Conservation (phyloP, 225 moss, liverwort and hornwort species). For the Polytrichum commune region DNA sequence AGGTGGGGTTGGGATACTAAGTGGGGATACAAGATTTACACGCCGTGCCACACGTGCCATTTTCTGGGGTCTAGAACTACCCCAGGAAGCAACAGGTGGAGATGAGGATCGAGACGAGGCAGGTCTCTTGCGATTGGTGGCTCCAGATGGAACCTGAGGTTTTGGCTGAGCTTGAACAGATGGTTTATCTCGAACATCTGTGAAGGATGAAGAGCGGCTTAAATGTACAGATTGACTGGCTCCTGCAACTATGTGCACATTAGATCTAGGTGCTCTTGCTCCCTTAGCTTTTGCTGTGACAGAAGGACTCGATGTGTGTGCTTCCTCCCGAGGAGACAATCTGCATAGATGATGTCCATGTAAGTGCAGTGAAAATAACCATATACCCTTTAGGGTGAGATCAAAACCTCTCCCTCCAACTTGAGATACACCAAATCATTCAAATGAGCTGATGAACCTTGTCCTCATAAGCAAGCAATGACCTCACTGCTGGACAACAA, state of each 20-base stretch:
- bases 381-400: background rate
- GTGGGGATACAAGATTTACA: conserved; percentile 62
- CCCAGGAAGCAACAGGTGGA: conserved; percentile 87
- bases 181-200: conserved; percentile 75
- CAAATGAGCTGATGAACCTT: too few relatives aligned
- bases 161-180: conserved; percentile 50
- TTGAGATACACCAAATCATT: too few relatives aligned
- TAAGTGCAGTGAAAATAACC: background rate
- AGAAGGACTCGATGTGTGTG: conserved; percentile 43
- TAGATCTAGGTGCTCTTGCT: conserved; percentile 90
- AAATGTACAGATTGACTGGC: conserved; percentile 54
- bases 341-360: conserved; percentile 32
- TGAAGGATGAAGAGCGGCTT: conserved; percentile 57
- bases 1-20: conserved; percentile 39
- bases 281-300: conserved; percentile 80
- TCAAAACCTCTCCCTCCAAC: too few relatives aligned
- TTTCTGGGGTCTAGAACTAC: conserved; percentile 83
- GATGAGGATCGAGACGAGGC: conserved; percentile 88
- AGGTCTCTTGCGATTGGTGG: conserved; percentile 81
- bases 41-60: conserved; percentile 72
- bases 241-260: conserved; percentile 55
- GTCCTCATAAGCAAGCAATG: too few relatives aligned
- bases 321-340: conserved; percentile 64
- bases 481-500: too few relatives aligned
- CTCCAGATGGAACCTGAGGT: conserved; percentile 40